Evolutionary conservation across 805 yeast genomes (phyloP).

Genomic region (Hanseniaspora nectarophila): DNA sequence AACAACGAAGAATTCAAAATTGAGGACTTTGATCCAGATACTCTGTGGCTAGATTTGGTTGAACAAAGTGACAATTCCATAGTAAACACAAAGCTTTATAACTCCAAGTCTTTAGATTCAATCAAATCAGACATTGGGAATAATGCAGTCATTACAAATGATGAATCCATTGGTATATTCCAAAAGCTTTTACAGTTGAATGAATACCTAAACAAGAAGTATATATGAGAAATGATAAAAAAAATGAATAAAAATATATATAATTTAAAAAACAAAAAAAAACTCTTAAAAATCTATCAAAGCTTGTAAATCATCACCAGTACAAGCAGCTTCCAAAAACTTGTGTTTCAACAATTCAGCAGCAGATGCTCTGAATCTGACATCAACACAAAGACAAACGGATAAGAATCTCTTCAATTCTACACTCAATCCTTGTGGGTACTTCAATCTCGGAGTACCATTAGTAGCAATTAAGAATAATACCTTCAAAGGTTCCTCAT

Average conservation of each 20-base stretch:
- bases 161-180: background rate
- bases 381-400: constrained; percentile 89
- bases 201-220: background rate
- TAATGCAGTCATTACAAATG: background rate
- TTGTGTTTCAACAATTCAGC: constrained; percentile 73
- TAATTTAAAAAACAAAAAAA: background rate
- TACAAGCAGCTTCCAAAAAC: constrained; percentile 54
- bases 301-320: constrained; percentile 45
- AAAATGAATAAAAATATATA: background rate
- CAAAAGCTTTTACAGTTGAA: background rate
- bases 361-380: constrained; percentile 78
- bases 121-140: background rate
- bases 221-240: too few species aligned
- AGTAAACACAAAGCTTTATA: too few species aligned
- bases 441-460: constrained; percentile 89
- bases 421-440: constrained; percentile 70
- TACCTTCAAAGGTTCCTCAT: constrained; percentile 91
- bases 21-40: background rate
- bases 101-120: background rate
- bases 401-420: constrained; percentile 76
- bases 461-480: constrained; percentile 88
- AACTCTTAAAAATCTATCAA: constrained; percentile 37
- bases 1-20: background rate
- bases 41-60: background rate
- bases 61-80: background rate